These are phyloP conservation scores for Eimeria necatrix DNA, from an alignment of 169 alveolate genomes.

Conservation along the genomic window DNA sequence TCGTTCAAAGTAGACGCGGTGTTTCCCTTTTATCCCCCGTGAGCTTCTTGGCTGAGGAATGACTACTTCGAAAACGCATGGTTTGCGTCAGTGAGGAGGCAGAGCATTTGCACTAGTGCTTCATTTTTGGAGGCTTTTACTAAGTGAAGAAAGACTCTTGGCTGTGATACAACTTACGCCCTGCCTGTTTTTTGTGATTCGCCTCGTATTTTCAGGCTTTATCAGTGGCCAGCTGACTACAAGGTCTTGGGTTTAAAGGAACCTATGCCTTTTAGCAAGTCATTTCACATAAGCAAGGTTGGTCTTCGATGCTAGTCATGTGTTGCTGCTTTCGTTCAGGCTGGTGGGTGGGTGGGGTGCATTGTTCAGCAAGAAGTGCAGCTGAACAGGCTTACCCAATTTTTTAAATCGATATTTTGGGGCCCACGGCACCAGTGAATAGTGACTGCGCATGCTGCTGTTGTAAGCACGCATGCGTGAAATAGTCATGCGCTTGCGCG, in stretches of 20 bases:
- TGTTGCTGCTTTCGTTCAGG: no score
- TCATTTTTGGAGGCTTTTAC: no score
- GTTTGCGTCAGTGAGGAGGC: no score
- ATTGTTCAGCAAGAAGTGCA: no score
- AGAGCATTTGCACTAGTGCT: no score
- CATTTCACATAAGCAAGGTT: conserved; percentile 45
- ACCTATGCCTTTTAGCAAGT: conserved; percentile 56
- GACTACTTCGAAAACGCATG: no score
- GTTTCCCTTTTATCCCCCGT: conserved; percentile 60
- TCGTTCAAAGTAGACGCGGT: conserved; percentile 53
- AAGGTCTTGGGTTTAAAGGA: conserved; percentile 7
- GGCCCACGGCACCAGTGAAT: background rate
- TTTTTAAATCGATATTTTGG: background rate
- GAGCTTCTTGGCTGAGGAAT: background rate
- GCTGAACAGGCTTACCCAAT: no score
- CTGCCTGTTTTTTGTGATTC: background rate
- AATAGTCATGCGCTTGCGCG: background rate
- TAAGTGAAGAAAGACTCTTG: no score
- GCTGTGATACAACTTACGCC: no score
- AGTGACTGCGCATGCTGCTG: background rate
- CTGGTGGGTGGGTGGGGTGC: no score
- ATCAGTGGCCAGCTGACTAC: conserved; percentile 26
- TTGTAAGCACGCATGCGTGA: background rate
- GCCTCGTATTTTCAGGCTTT: background rate
- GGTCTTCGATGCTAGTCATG: background rate